Evolutionary conservation across 208 protist genomes (phyloP).

Genomic region (Trypanosoma vivax): DNA sequence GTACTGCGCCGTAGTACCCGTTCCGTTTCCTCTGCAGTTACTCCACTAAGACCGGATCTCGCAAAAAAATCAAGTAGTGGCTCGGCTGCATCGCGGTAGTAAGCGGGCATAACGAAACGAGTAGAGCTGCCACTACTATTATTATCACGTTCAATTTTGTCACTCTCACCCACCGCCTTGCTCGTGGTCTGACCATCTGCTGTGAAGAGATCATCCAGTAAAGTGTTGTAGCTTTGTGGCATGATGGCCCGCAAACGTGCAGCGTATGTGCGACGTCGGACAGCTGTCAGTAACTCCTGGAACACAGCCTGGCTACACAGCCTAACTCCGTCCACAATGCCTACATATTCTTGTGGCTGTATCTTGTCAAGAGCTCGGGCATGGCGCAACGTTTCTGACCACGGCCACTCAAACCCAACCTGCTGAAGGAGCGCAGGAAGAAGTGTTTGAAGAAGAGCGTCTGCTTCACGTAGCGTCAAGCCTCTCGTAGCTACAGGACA

Average conservation of each 20-base stretch:
- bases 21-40: conserved; percentile 39
- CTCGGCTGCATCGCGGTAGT: conserved; percentile 56
- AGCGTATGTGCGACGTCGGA: conserved; percentile 51
- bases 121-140: not conserved
- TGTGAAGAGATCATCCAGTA: conserved; percentile 28
- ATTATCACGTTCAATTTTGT: not conserved
- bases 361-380: conserved; percentile 39
- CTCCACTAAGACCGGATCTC: conserved; percentile 21
- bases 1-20: conserved; percentile 34
- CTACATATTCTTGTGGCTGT: conserved; percentile 13
- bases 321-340: conserved; percentile 17
- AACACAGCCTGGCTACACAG: conserved; percentile 37
- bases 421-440: conserved; percentile 67
- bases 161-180: too few species aligned
- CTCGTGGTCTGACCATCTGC: not conserved
- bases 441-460: conserved; percentile 40
- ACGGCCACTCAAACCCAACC: conserved; percentile 76
- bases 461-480: conserved; percentile 47
- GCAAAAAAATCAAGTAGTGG: conserved; percentile 41
- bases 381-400: conserved; percentile 62
- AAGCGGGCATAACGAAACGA: conserved; percentile 50
- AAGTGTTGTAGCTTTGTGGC: conserved; percentile 51
- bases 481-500: conserved; percentile 18
- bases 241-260: conserved; percentile 53
- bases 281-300: conserved; percentile 31